phyloP scores from a whole-genome alignment of 257 asterid species.

The Ligustrum vulgare region DNA sequence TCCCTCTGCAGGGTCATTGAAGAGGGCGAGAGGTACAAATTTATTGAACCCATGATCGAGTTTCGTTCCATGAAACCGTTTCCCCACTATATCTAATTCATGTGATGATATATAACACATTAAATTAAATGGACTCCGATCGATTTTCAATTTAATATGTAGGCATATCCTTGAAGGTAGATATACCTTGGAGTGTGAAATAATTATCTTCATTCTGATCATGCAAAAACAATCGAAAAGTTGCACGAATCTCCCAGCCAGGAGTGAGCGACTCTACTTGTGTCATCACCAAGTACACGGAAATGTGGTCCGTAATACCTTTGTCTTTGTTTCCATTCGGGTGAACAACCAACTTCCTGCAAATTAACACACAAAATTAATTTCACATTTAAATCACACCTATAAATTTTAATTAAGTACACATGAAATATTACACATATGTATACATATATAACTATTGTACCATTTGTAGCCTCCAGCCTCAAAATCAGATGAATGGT shows the following conservation, averaged over 20 bases:
- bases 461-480: slow-evolving; percentile 85
- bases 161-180: not conserved
- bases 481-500: slow-evolving; percentile 41
- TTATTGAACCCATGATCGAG: slow-evolving; percentile 56
- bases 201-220: slow-evolving; percentile 66
- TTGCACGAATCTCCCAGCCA: slow-evolving; percentile 58
- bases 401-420: not conserved
- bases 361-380: not conserved
- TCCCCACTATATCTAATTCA: slow-evolving; percentile 35
- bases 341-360: slow-evolving; percentile 63
- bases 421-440: no score
- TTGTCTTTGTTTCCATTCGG: slow-evolving; percentile 72
- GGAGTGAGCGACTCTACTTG: slow-evolving; percentile 34
- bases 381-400: not conserved
- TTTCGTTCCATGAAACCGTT: slow-evolving; percentile 56
- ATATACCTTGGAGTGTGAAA: slow-evolving; percentile 47
- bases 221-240: slow-evolving; percentile 52
- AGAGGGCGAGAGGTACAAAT: slow-evolving; percentile 45
- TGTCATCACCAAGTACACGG: slow-evolving; percentile 49
- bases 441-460: not conserved
- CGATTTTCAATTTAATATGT: not conserved
- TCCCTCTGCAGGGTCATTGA: slow-evolving; percentile 52
- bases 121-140: not conserved
- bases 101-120: not conserved
- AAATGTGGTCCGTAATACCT: slow-evolving; percentile 48